A percentile compares a stretch with the other conserved stretches of the same genome.
These are phyloP conservation scores for Aphanocladium album DNA, from an alignment of 2,329 filamentous ascomycete species.

Conservation along the genomic window DNA sequence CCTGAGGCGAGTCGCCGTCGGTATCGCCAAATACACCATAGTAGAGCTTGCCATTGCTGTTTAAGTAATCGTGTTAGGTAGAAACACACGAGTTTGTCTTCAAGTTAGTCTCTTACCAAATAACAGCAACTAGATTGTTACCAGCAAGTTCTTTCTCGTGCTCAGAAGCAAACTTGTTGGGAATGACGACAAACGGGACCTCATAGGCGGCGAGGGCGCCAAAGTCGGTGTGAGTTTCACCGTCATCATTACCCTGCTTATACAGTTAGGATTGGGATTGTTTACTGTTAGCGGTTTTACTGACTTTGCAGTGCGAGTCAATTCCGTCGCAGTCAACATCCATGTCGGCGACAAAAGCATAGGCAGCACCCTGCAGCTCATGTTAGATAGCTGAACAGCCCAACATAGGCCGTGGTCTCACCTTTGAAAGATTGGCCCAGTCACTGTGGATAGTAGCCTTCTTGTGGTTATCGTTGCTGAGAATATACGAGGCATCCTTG, in stretches of 20 bases:
- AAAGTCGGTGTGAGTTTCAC: neutral
- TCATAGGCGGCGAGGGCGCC: constrained; percentile 2
- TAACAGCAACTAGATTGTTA: constrained; percentile 4
- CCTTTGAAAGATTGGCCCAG: constrained; percentile 4
- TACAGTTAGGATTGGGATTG: neutral
- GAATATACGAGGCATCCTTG: constrained; percentile 1
- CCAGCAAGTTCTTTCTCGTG: neutral
- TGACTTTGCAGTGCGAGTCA: neutral
- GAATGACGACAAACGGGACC: constrained; percentile 2
- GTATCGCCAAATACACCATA: constrained; percentile 5
- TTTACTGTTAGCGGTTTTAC: neutral
- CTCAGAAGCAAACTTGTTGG: neutral
- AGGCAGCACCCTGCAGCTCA: neutral
- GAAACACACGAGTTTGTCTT: neutral
- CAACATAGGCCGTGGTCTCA: neutral
- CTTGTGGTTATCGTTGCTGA: constrained; percentile 6
- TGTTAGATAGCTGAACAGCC: neutral
- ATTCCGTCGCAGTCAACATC: constrained; percentile 3
- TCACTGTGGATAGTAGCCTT: constrained; percentile 7
- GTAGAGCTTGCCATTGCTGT: constrained; percentile 5
- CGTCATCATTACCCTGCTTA: neutral
- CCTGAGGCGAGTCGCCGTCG: constrained; percentile 1
- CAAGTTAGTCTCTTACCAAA: neutral
- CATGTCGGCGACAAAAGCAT: constrained; percentile 4
- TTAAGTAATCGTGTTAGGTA: neutral